phyloP scores from a whole-genome alignment of 2,329 filamentous ascomycete genomes.

The Fusarium secorum region DNA sequence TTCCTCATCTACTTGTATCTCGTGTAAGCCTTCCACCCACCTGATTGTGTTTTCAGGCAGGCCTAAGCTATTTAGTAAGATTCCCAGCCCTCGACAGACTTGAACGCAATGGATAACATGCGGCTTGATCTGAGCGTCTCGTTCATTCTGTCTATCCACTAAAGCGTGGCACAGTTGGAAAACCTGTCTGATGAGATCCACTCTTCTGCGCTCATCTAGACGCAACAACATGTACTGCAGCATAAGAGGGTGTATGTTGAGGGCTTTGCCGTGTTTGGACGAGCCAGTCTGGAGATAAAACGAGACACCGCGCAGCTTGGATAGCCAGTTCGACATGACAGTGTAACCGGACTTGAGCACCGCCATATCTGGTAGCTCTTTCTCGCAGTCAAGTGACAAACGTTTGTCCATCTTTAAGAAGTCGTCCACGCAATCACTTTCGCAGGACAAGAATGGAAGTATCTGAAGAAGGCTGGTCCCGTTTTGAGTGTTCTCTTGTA shows the following conservation, averaged over 20 bases:
- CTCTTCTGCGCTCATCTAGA: background rate
- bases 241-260: background rate
- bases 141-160: too few relatives aligned
- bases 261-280: accelerated
- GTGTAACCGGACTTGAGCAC: background rate
- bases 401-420: background rate
- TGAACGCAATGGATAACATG: too few relatives aligned
- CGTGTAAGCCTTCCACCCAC: too few relatives aligned
- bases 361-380: background rate
- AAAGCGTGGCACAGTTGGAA: too few relatives aligned
- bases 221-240: background rate
- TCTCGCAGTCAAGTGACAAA: background rate
- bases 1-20: too few relatives aligned
- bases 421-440: background rate
- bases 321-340: background rate
- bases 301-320: accelerated
- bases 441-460: background rate
- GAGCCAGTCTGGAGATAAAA: background rate
- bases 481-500: accelerated
- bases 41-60: too few relatives aligned
- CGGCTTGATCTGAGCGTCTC: background rate
- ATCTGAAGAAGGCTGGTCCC: background rate
- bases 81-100: too few relatives aligned
- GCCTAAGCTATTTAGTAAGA: too few relatives aligned
- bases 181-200: background rate